Percentiles rank a stretch among this genome's conserved stretches.
Conservation (phyloP, 768 basidiomycete genomes). For the Sporobolomyces roseus region DNA sequence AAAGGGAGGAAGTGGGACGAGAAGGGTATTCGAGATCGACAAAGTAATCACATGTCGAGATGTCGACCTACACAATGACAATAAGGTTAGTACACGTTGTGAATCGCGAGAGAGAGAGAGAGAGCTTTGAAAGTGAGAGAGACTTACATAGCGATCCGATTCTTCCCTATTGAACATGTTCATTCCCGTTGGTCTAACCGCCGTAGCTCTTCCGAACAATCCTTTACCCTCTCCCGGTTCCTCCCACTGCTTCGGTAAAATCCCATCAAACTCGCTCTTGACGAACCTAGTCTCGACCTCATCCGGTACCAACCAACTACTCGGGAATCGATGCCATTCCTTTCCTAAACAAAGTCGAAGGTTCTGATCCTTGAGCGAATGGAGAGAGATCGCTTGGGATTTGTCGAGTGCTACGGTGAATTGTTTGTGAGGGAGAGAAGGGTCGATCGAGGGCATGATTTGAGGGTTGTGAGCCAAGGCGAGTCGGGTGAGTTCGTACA, state of each 20-base stretch:
- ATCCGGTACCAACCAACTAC: slow-evolving; percentile 80
- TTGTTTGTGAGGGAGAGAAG: slow-evolving; percentile 34
- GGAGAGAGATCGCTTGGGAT: slow-evolving; percentile 59
- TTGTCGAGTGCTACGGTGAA: slow-evolving; percentile 50
- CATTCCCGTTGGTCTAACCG: slow-evolving; percentile 60
- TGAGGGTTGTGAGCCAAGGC: slow-evolving; percentile 31
- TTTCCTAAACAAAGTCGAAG: slow-evolving; percentile 80
- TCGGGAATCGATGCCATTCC: slow-evolving; percentile 94
- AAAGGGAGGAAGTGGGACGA: slow-evolving; percentile 52
- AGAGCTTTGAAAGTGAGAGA: slow-evolving; percentile 32
- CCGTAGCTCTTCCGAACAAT: slow-evolving; percentile 37
- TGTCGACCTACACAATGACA: slow-evolving; percentile 56
- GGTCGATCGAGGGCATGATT: slow-evolving; percentile 62
- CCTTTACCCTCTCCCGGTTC: slow-evolving; percentile 49
- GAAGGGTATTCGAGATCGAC: slow-evolving; percentile 82
- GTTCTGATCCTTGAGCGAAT: slow-evolving; percentile 64
- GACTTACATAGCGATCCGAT: slow-evolving; percentile 67
- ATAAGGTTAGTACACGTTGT: too few relatives aligned
- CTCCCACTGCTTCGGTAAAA: slow-evolving; percentile 78
- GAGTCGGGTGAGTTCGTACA: slow-evolving; percentile 71
- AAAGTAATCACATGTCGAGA: slow-evolving; percentile 77
- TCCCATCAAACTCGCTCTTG: slow-evolving; percentile 84
- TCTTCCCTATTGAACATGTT: slow-evolving; percentile 88
- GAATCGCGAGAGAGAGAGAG: background rate
- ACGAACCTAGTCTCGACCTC: slow-evolving; percentile 79